These are phyloP conservation scores for Mediolabrus comicus DNA, from an alignment of 108 stramenopile species.

Conservation along the genomic window DNA sequence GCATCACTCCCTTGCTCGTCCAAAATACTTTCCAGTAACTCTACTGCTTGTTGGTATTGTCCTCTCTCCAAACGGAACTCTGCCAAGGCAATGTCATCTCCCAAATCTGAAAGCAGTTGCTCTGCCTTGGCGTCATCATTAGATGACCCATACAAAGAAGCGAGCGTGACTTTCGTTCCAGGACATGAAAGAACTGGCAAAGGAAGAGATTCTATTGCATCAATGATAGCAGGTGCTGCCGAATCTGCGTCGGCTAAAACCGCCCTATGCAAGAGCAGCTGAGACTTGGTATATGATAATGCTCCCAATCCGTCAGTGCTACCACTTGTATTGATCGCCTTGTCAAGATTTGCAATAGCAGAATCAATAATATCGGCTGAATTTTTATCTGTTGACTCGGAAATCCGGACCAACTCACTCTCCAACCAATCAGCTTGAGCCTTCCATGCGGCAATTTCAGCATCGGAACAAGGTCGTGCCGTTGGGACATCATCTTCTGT, in stretches of 20 bases:
- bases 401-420: constrained; percentile 25
- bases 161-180: constrained; percentile 58
- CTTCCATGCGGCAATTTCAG: constrained; percentile 35
- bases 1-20: constrained; percentile 24
- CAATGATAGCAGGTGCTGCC: constrained; percentile 21
- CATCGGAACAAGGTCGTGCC: constrained; percentile 31
- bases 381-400: constrained; percentile 10
- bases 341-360: constrained; percentile 28
- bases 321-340: background rate
- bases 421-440: constrained; percentile 41
- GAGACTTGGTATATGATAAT: constrained; percentile 26
- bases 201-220: constrained; percentile 60
- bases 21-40: constrained; percentile 44
- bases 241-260: constrained; percentile 6
- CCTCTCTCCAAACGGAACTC: constrained; percentile 54
- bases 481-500: constrained; percentile 33
- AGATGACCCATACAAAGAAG: constrained; percentile 37
- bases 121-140: constrained; percentile 23
- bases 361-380: constrained; percentile 14
- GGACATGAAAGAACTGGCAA: constrained; percentile 49
- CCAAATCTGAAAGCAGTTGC: constrained; percentile 15
- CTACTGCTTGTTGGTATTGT: constrained; percentile 56
- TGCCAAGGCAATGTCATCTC: constrained; percentile 41
- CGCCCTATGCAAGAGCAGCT: constrained; percentile 33
- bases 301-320: constrained; percentile 14